These are phyloP conservation scores for Gnetum montanum DNA, from an alignment of 75 land plant species.

Conservation along the genomic window DNA sequence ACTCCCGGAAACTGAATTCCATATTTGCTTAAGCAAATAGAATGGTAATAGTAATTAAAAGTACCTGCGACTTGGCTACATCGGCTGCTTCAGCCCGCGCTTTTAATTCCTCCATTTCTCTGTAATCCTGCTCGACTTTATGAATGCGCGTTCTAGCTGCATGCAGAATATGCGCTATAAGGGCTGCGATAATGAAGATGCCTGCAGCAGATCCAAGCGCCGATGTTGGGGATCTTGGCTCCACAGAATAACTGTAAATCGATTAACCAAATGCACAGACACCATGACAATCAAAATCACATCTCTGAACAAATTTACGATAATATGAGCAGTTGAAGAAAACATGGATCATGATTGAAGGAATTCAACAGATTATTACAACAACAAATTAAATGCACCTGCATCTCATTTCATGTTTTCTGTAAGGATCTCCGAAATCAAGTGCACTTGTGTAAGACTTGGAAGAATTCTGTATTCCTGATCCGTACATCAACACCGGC, in stretches of 20 bases:
- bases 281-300: no score
- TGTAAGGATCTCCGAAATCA: conserved; percentile 90
- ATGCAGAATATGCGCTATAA: conserved; percentile 27
- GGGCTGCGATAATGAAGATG: conserved; percentile 18
- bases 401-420: conserved; percentile 83
- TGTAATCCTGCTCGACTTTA: conserved; percentile 37
- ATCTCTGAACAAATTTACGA: no score
- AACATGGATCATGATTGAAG: no score
- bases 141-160: conserved; percentile 27
- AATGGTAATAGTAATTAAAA: no score
- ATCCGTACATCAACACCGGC: conserved; percentile 82
- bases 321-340: no score
- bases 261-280: conserved; percentile 1
- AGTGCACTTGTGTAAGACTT: conserved; percentile 37
- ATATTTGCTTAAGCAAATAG: no score
- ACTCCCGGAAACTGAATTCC: no score
- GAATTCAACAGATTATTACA: no score
- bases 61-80: conserved; percentile 39
- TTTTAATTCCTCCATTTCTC: conserved; percentile 31
- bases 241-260: conserved; percentile 37
- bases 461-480: conserved; percentile 14
- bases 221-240: conserved; percentile 13
- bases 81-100: conserved; percentile 37
- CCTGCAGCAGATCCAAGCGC: conserved; percentile 23
- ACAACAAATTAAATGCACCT: conserved; percentile 63